Evolutionary conservation across 345 rosid species (phyloP), one percentile per base, ranked within the genome.

Genomic region (Sisymbrium altissimum): DNA sequence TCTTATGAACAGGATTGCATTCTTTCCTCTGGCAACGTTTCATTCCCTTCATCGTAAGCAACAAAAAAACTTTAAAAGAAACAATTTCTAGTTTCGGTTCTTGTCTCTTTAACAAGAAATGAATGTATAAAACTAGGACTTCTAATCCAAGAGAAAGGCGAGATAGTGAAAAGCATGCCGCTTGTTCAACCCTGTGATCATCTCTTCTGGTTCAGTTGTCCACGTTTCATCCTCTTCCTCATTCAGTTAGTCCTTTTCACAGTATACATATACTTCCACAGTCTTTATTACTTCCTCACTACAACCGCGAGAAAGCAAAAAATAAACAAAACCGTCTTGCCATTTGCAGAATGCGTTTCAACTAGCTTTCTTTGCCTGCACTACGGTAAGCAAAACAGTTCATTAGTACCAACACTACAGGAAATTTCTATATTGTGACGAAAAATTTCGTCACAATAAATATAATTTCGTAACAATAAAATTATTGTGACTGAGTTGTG

Each of bases 191-290:
- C 85, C 1, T 91, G 88, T 13, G 97, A 95, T 66, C 79, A 92
- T 35, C 84, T 92, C 67, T 95, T 92, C 87, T 95, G 99, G 99
- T 92, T 95, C 60, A 87, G 87, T 30, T 79, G 88, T 0, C 99
- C 99, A 1, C 82, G 80, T 25, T 84, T 95, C 78, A 49, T 90
- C 4, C 92, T 95, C 80, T 92, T 70, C 78, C 97, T 95, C 71
- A 83, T 95, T 80, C 92, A 95, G 76, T 79, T 92, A 3, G 93
- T 85, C 54, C 93, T 92, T 66, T 95, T 95, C 79, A 92, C 93
- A 94, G 98, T 92, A 56, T 4, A 9, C 3, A 49, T 7, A 48
- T 53, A 19, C 38, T 50, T 21, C n/a, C 46, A 5, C 32, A 6
- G 3, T n/a, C n/a, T n/a, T n/a, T n/a, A n/a, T n/a, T n/a, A n/a